Conservation (phyloP, 129 eudicot species). For the Artemisia argyi region DNA sequence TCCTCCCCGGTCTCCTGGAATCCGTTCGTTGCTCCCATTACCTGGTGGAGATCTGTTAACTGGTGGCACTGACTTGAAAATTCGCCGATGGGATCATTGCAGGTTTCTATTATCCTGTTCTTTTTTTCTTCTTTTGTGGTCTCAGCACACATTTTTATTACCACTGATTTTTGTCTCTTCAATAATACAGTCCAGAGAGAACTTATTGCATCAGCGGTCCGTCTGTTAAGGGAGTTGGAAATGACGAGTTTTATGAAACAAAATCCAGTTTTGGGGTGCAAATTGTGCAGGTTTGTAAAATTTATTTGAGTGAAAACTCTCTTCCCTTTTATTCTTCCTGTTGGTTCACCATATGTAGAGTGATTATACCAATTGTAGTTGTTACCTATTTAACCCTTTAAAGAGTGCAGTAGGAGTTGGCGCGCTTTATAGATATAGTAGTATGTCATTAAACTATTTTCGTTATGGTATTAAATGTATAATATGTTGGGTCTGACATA, state of each 20-base stretch:
- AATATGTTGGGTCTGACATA: constrained; percentile 16
- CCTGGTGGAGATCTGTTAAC: constrained; percentile 98
- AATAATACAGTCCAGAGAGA: constrained; percentile 77
- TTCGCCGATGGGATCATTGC: constrained; percentile 96
- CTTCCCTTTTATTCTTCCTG: neutral
- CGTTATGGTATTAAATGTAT: neutral
- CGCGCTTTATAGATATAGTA: neutral
- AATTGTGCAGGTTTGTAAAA: constrained; percentile 82
- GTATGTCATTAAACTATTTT: neutral
- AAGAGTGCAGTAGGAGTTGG: neutral
- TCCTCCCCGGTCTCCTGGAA: constrained; percentile 75
- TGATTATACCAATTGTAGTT: neutral
- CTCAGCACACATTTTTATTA: constrained; percentile 1
- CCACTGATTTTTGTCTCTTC: constrained; percentile 24
- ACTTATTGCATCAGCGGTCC: constrained; percentile 97
- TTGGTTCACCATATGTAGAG: too few relatives aligned
- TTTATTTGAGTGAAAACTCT: constrained; percentile 2
- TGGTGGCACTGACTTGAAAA: constrained; percentile 95
- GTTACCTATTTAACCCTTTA: neutral
- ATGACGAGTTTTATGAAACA: constrained; percentile 80
- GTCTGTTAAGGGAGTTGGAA: constrained; percentile 74
- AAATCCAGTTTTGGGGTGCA: constrained; percentile 94
- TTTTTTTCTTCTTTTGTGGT: neutral
- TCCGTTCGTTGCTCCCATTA: constrained; percentile 87
- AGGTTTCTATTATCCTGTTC: constrained; percentile 43